These are phyloP conservation scores for Garcia nutans DNA, from an alignment of 345 rosid species.

Conservation along the genomic window DNA sequence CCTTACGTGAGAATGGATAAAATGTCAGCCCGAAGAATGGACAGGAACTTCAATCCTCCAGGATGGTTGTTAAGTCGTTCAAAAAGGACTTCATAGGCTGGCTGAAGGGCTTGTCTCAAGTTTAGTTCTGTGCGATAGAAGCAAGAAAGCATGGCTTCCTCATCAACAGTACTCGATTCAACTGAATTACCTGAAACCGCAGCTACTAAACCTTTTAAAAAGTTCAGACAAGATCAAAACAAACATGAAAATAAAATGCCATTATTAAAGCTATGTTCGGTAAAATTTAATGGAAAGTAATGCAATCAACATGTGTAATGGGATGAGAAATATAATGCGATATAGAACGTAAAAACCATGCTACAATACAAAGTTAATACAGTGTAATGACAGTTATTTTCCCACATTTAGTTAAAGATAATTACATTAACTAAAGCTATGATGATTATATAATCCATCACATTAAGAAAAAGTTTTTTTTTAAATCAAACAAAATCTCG, in stretches of 20 bases:
- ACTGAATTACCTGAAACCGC: conserved; percentile 42
- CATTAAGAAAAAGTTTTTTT: too few species aligned
- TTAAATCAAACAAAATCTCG: too few species aligned
- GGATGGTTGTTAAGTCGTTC: conserved; percentile 82
- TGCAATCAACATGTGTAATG: too few species aligned
- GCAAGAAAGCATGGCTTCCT: conserved; percentile 50
- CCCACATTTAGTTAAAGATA: too few species aligned
- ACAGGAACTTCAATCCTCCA: conserved; percentile 78
- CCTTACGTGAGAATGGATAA: conserved; percentile 66
- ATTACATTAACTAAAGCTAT: too few species aligned
- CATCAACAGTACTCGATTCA: conserved; percentile 31
- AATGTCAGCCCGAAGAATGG: conserved; percentile 78
- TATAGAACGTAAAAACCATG: too few species aligned
- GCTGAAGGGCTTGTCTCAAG: conserved; percentile 77
- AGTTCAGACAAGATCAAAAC: background rate
- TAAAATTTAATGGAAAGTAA: too few species aligned
- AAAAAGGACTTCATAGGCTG: conserved; percentile 74
- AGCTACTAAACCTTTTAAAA: conserved; percentile 15
- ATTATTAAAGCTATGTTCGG: background rate
- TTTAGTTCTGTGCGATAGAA: conserved; percentile 80
- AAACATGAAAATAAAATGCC: background rate
- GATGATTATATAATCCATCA: too few species aligned
- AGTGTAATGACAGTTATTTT: too few species aligned
- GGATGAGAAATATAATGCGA: too few species aligned
- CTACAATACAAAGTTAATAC: too few species aligned